phyloP scores from a whole-genome alignment of 1,139 yeast species.

The Lodderomyces oxycetoniae region DNA sequence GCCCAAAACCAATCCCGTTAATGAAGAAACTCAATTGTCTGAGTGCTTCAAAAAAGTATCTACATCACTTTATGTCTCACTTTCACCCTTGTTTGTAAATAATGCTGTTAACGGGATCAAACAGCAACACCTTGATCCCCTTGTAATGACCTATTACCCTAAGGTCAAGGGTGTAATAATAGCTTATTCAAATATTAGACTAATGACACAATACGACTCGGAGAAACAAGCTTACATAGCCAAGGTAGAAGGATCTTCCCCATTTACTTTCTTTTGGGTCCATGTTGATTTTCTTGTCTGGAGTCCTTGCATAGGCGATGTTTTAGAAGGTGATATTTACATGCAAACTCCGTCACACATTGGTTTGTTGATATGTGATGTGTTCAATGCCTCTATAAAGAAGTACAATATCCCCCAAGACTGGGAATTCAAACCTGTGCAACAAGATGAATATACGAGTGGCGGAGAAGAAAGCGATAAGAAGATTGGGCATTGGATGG shows the following conservation, averaged over 20 bases:
- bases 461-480: constrained; percentile 19
- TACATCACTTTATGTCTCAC: constrained; percentile 68
- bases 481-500: constrained; percentile 84
- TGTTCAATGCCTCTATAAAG: constrained; percentile 90
- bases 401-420: constrained; percentile 73
- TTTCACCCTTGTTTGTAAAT: constrained; percentile 74
- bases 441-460: constrained; percentile 60
- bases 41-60: constrained; percentile 66
- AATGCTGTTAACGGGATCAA: constrained; percentile 74
- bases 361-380: constrained; percentile 85
- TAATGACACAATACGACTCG: constrained; percentile 28
- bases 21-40: constrained; percentile 37
- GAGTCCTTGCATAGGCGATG: constrained; percentile 84
- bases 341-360: constrained; percentile 95
- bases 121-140: constrained; percentile 83
- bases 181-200: constrained; percentile 62
- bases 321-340: constrained; percentile 78
- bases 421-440: constrained; percentile 82
- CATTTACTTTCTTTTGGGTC: constrained; percentile 86
- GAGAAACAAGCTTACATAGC: constrained; percentile 39
- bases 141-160: constrained; percentile 76
- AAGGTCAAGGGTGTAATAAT: constrained; percentile 78
- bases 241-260: constrained; percentile 72
- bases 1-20: constrained; percentile 30
- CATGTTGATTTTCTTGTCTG: constrained; percentile 80